Evolutionary conservation across 2,329 filamentous ascomycete species (phyloP), one percentile per base, ranked within the genome.

Genomic region (Neopestalotiopsis sp.): DNA sequence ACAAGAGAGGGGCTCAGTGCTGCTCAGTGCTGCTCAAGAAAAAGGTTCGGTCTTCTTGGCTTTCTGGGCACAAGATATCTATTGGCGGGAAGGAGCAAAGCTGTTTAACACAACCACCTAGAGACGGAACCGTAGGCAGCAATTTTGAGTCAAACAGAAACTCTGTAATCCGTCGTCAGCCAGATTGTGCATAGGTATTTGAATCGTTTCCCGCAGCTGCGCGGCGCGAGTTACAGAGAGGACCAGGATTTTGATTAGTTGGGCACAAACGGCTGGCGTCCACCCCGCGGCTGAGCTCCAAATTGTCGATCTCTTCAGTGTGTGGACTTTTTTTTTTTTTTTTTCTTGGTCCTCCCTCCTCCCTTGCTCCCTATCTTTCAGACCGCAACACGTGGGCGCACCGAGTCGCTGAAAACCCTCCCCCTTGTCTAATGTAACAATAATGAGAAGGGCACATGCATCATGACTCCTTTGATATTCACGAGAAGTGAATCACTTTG

Each of bases 1-100:
- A 4, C 28, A 34, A 24, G 61, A 49, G 20, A 52, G 38, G 34
- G 34, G 20, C 10, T 38, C 34, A 10, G 34, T 28, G 10, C 34
- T 24, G 12, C 61, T 34, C 24, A 24, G 24, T 24, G 28, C 61
- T 64, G 49, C 28, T 24, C 61, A 28, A 52, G 45, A 24, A n/a
- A 52, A 24, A 52, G 20, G 38, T 52, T 45, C 17, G 61, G 61
- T n/a, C 20, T 45, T 64, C 61, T 64, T 64, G 61, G 61, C 61
- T 40, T 38, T 34, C 40, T 28, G 40, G 34, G 61, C 30, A 40
- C 24, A 28, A 28, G 49, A 24, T 49, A 32, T 28, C 17, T 34
- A 32, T 62, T 40, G 59, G 28, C 9, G 14, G 59, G 59, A 24
- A 38, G 34, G 24, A n/a, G 59, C 34, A 17, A 28, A 28, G 34